These are phyloP conservation scores for Saprolegnia parasitica DNA, from an alignment of 352 stramenopile genomes.

Conservation along the genomic window DNA sequence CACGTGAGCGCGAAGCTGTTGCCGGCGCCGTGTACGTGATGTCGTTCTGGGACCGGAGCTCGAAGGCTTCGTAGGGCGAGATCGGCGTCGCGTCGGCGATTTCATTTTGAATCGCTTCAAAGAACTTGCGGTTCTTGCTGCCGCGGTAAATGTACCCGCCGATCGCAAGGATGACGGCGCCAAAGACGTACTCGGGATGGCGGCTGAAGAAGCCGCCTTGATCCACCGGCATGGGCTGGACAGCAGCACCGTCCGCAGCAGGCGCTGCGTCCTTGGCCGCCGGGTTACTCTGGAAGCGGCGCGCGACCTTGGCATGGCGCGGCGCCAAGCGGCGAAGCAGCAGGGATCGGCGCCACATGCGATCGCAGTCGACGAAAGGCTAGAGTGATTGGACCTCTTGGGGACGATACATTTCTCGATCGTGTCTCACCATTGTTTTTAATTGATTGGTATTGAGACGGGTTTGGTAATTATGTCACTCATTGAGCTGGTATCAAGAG, in stretches of 20 bases:
- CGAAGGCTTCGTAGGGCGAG: conserved; percentile 81
- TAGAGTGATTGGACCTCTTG: not conserved
- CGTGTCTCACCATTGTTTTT: not conserved
- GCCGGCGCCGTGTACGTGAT: conserved; percentile 50
- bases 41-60: conserved; percentile 71
- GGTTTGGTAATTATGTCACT: not conserved
- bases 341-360: not conserved
- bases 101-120: conserved; percentile 60
- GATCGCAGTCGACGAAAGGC: not conserved
- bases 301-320: not conserved
- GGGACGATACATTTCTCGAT: not conserved
- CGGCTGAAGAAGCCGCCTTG: conserved; percentile 68
- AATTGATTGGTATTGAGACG: not conserved
- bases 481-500: not conserved
- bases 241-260: not conserved
- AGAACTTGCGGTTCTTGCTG: conserved; percentile 72
- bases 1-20: not conserved
- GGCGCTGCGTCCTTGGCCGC: not conserved
- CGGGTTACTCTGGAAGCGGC: not conserved
- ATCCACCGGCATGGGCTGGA: not conserved
- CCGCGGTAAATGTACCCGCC: conserved; percentile 68
- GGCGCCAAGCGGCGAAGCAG: not conserved
- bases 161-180: conserved; percentile 62
- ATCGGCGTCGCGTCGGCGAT: conserved; percentile 72
- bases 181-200: conserved; percentile 72